Evolutionary conservation across 2,329 filamentous ascomycete genomes (phyloP), one percentile per base, ranked within the genome.

Genomic region (Alternaria sp.): DNA sequence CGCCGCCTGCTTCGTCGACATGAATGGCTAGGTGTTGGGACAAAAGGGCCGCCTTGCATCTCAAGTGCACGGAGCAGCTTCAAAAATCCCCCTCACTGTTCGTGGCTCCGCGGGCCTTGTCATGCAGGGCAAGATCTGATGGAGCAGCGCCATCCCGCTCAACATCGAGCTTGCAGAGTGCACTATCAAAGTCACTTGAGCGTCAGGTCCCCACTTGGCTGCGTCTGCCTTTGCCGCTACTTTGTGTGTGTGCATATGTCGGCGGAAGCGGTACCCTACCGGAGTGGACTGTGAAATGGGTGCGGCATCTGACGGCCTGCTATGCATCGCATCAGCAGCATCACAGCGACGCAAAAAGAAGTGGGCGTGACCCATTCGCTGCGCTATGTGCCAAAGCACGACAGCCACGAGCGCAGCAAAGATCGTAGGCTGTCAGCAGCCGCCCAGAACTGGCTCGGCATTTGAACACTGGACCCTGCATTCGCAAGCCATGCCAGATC

Each of bases 61-160:
- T 22, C 51, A 63, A 48, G 36, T 51, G 54, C 60, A 60, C 43
- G 50, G 53, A 46, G 53, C 60, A 36, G 43, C 52, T 22, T 18
- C n/a, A 11, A n/a, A 54, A 54, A 55, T 27, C 40, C 50, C 64
- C 56, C 56, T 54, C 46, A 56, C 56, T 55, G 27, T 57, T 44
- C 59, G 46, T 50, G 46, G 18, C 43, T 38, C 59, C 54, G 52
- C 54, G 49, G 60, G 60, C 46, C 54, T 57, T 48, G 55, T 54
- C 44, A 68, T 68, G 66, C 66, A 68, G 66, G 66, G 64, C 60
- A 66, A 59, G 27, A 52, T 63, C 59, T 68, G 66, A 54, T 62
- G 63, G 63, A 63, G 36, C 9, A 18, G 52, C 63, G 65, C 66
- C 66, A 62, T 66, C 64, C 64, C 65, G 65, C 55, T 62, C 53